phyloP scores from a whole-genome alignment of 352 stramenopile genomes.

The Phytophthora sansomeana region DNA sequence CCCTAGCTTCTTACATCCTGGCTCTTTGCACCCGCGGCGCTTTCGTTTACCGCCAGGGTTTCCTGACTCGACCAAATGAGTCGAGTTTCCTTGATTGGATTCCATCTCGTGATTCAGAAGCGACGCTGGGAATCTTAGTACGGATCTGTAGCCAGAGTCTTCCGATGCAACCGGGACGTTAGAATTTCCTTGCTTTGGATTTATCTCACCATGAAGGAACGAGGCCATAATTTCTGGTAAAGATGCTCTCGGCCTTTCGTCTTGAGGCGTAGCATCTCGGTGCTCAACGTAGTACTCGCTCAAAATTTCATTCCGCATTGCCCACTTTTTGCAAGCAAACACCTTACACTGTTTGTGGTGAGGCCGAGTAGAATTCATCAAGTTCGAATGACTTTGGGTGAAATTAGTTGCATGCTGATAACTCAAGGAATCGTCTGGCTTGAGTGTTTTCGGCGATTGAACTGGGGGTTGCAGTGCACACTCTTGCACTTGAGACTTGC shows the following conservation, averaged over 20 bases:
- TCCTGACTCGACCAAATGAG: background rate
- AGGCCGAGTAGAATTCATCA: background rate
- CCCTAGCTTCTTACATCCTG: background rate
- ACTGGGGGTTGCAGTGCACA: background rate
- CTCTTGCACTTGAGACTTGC: background rate
- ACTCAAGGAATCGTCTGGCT: background rate
- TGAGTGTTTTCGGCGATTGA: background rate
- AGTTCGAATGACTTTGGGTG: background rate
- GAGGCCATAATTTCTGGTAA: background rate
- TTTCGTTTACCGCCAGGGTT: background rate
- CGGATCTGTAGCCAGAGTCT: background rate
- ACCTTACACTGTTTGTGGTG: conserved; percentile 1
- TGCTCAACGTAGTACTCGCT: conserved; percentile 2
- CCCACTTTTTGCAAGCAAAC: conserved; percentile 9
- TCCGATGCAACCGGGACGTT: background rate
- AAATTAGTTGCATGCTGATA: background rate
- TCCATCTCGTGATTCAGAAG: too few species aligned
- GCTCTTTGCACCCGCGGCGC: background rate
- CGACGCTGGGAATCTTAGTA: too few species aligned
- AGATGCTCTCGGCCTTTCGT: background rate
- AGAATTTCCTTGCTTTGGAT: background rate
- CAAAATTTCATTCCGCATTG: background rate
- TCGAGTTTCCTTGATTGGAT: too few species aligned
- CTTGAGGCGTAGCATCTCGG: background rate
- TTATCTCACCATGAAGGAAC: background rate